A percentile compares a stretch with the other conserved stretches of the same genome.
phyloP scores from a whole-genome alignment of 805 yeast genomes.

The Yamadazyma paraphyllophila region DNA sequence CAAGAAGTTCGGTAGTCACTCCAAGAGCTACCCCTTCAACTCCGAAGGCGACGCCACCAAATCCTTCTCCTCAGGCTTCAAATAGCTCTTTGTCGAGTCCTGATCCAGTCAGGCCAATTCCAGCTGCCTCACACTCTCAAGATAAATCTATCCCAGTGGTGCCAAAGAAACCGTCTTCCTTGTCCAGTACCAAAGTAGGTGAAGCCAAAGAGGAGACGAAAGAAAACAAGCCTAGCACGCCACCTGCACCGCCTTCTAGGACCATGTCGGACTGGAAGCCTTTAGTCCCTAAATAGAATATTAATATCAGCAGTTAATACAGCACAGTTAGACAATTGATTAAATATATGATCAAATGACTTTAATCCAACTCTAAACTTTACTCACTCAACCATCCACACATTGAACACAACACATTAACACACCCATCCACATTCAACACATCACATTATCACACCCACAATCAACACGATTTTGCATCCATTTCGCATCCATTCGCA shows the following conservation, averaged over 20 bases:
- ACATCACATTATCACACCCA: too few relatives aligned
- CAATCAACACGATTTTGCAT: background rate
- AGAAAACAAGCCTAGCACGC: constrained; percentile 4
- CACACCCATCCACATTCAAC: too few relatives aligned
- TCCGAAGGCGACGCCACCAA: constrained; percentile 14
- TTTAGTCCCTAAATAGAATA: constrained; percentile 41
- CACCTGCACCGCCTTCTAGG: constrained; percentile 19
- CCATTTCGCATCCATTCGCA: background rate
- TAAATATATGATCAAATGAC: too few relatives aligned
- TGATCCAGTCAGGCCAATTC: background rate
- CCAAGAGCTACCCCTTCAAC: background rate
- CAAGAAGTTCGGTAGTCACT: constrained; percentile 20
- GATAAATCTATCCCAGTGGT: constrained; percentile 27
- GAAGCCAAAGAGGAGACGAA: background rate
- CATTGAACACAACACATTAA: too few relatives aligned
- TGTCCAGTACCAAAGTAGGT: constrained; percentile 20
- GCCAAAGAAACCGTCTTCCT: constrained; percentile 34
- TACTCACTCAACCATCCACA: too few relatives aligned
- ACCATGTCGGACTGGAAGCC: constrained; percentile 53
- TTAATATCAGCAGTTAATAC: too few relatives aligned
- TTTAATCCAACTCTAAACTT: too few relatives aligned
- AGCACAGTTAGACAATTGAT: too few relatives aligned
- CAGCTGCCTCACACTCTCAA: background rate
- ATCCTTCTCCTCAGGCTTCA: background rate
- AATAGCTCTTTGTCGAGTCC: too few relatives aligned